Evolutionary conservation across 768 basidiomycete species (phyloP), one percentile per base, ranked within the genome.

Genomic region (Russula dissimulans): DNA sequence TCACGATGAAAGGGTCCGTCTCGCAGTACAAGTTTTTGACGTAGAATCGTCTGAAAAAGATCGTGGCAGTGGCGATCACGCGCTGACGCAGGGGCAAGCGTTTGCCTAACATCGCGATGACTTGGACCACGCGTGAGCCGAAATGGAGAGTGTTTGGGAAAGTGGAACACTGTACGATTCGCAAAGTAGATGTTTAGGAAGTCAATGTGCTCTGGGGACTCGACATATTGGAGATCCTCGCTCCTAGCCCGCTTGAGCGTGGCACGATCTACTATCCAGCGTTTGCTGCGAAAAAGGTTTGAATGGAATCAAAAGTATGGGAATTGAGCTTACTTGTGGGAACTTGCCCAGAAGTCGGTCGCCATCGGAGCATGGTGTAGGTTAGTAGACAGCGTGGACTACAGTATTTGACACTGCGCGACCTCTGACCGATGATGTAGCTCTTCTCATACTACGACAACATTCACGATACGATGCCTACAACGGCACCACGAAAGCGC

Each of bases 11-110:
- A 0, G 93, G 93, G 65, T 98, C 97, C 0, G 95, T 97, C 70
- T 97, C 94, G 75, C 90, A 93, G 69, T 94, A 95, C 8, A 85
- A 80, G 70, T 95, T 97, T 76, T 95, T 95, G 67, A 95, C 76
- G 72, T 98, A 99, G 74, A 97, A 98, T n/a, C 97, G 78, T 41
- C 90, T 84, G 73, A 98, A 97, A 74, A 92, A 98, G 43, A 97
- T 87, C 50, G 87, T 92, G 26, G 95, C 93, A 0, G 94, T 97
- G 3, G 95, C 92, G 57, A 94, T 89, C 4, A 90, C 91, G 45
- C 94, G 82, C 72, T 98, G 97, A 32, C 93, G 83, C 11, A 97
- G 77, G 44, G 77, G 75, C 43, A 95, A 78, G 63, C 87, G 87
- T 74, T 89, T 91, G 26, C 91, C 91, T 1, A 98, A 80, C 70